Conservation (phyloP, 495 filamentous ascomycete genomes). For the Aspergillus avenaceus region DNA sequence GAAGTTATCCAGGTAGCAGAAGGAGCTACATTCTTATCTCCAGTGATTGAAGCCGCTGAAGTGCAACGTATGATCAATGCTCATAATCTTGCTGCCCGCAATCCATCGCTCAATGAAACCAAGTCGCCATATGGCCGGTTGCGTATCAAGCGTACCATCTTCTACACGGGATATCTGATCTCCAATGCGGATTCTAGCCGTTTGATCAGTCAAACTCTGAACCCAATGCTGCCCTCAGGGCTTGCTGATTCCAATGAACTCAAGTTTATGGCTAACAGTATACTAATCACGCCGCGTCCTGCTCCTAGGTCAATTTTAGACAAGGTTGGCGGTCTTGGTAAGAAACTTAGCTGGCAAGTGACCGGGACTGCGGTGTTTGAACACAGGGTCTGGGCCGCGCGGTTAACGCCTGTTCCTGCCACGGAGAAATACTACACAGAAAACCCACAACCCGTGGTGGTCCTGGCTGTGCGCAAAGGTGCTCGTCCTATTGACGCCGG, state of each 20-base stretch:
- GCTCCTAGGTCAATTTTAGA: slow-evolving; percentile 63
- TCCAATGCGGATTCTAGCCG: slow-evolving; percentile 61
- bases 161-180: slow-evolving; percentile 94
- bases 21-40: slow-evolving; percentile 68
- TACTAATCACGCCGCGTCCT: slow-evolving; percentile 78
- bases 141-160: slow-evolving; percentile 77
- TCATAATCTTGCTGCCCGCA: slow-evolving; percentile 62
- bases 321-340: slow-evolving; percentile 80
- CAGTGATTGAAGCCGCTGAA: slow-evolving; percentile 75
- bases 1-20: slow-evolving; percentile 90
- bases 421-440: slow-evolving; percentile 67
- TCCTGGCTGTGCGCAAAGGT: slow-evolving; percentile 67
- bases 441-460: slow-evolving; percentile 66
- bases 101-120: slow-evolving; percentile 25
- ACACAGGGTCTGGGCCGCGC: slow-evolving; percentile 81
- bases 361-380: slow-evolving; percentile 70
- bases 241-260: slow-evolving; percentile 58
- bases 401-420: slow-evolving; percentile 65
- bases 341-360: slow-evolving; percentile 77
- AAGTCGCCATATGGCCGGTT: slow-evolving; percentile 42
- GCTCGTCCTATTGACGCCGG: slow-evolving; percentile 74
- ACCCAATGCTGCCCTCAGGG: slow-evolving; percentile 45
- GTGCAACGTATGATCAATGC: slow-evolving; percentile 85
- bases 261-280: slow-evolving; percentile 82
- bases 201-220: slow-evolving; percentile 62